Conservation (phyloP, 768 basidiomycete species). For the Leccinellum albellum region DNA sequence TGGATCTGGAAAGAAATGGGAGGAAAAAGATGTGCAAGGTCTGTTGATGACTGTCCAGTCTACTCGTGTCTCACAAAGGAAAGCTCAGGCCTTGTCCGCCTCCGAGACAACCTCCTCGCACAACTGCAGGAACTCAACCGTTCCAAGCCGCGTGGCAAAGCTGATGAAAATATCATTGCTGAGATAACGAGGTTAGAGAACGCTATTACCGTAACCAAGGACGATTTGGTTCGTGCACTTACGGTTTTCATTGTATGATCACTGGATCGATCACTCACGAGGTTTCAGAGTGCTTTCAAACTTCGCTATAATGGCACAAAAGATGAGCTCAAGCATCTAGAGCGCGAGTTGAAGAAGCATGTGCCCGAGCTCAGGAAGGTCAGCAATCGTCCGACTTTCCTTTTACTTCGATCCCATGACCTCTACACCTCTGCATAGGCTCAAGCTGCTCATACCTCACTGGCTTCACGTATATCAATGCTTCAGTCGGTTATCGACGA, state of each 20-base stretch:
- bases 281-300: slow-evolving; percentile 64
- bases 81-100: slow-evolving; percentile 46
- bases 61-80: slow-evolving; percentile 22
- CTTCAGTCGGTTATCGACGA: slow-evolving; percentile 59
- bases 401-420: neutral
- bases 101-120: slow-evolving; percentile 64
- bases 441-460: slow-evolving; percentile 45
- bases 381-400: neutral
- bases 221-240: slow-evolving; percentile 66
- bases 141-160: slow-evolving; percentile 77
- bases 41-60: slow-evolving; percentile 7
- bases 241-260: neutral
- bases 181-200: slow-evolving; percentile 81
- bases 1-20: slow-evolving; percentile 81
- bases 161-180: slow-evolving; percentile 72
- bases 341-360: slow-evolving; percentile 62
- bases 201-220: slow-evolving; percentile 65
- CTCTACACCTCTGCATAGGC: slow-evolving; percentile 38
- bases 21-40: slow-evolving; percentile 92
- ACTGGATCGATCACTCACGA: neutral
- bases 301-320: slow-evolving; percentile 73
- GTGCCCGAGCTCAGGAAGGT: slow-evolving; percentile 74
- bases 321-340: slow-evolving; percentile 80
- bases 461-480: slow-evolving; percentile 52
- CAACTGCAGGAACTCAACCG: slow-evolving; percentile 83